Evolutionary conservation across 192 early-diverging fungal genomes (phyloP).

Genomic region (Linnemannia zychae): DNA sequence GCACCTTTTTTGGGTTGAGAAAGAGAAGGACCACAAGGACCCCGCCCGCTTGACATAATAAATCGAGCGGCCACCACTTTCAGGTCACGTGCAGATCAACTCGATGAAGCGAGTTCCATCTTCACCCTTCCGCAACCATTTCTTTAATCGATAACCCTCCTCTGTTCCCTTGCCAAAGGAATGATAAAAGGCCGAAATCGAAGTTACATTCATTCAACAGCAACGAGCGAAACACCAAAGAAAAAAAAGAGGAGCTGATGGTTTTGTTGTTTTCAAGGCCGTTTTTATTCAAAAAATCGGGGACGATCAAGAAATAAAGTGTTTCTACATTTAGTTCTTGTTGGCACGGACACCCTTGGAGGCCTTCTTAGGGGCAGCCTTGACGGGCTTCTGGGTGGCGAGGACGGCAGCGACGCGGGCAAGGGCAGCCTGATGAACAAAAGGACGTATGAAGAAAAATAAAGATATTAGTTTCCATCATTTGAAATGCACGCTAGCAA

Average conservation of each 20-base stretch:
- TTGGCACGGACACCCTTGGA: constrained; percentile 68
- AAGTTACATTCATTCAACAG: too few species aligned
- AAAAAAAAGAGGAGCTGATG: not conserved
- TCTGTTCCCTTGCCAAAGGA: not conserved
- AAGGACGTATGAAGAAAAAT: not conserved
- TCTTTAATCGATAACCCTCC: not conserved
- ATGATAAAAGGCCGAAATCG: too few species aligned
- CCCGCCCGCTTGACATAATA: not conserved
- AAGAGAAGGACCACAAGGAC: constrained; percentile 36
- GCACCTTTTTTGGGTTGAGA: constrained; percentile 49
- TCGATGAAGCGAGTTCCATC: too few species aligned
- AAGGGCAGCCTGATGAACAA: constrained; percentile 69
- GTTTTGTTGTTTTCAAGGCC: constrained; percentile 10
- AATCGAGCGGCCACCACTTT: not conserved
- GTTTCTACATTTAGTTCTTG: constrained; percentile 48
- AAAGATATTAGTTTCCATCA: not conserved
- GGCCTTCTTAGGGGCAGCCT: constrained; percentile 67
- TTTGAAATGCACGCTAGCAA: not conserved
- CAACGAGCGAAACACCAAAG: not conserved
- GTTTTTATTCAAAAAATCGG: constrained; percentile 12
- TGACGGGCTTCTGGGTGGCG: constrained; percentile 70
- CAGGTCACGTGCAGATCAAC: not conserved
- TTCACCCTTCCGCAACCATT: too few species aligned
- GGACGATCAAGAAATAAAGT: not conserved
- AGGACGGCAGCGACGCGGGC: constrained; percentile 77